A percentile compares a stretch with the other conserved stretches of the same genome.
Evolutionary conservation across 108 stramenopile species (phyloP).

Genomic region (Skeletonema grethae): DNA sequence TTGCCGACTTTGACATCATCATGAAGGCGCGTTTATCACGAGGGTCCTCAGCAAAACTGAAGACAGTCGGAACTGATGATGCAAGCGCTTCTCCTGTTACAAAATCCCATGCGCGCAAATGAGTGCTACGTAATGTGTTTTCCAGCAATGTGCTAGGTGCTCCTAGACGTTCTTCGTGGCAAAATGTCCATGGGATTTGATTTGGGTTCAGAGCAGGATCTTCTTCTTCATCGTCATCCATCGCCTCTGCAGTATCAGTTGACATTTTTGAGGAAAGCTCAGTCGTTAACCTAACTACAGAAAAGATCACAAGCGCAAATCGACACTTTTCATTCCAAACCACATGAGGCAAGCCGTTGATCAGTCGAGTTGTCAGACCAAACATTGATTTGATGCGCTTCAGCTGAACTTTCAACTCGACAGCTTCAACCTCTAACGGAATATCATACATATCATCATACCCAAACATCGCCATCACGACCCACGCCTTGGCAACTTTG

Average conservation of each 20-base stretch:
- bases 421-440: constrained; percentile 67
- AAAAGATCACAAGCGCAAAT: constrained; percentile 76
- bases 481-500: constrained; percentile 70
- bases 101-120: constrained; percentile 80
- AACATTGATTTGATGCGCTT: constrained; percentile 71
- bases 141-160: constrained; percentile 69
- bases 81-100: constrained; percentile 67
- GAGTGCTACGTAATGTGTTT: constrained; percentile 61
- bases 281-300: constrained; percentile 45
- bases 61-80: constrained; percentile 70
- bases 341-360: constrained; percentile 47
- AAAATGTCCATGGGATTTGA: constrained; percentile 74
- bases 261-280: constrained; percentile 5
- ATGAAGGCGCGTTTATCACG: constrained; percentile 72
- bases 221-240: constrained; percentile 14
- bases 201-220: constrained; percentile 20
- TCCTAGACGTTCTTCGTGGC: constrained; percentile 66
- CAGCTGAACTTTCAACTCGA: constrained; percentile 63
- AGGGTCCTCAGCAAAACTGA: constrained; percentile 61
- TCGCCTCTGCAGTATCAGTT: not conserved
- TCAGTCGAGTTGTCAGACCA: constrained; percentile 39
- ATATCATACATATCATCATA: constrained; percentile 79
- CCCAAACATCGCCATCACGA: constrained; percentile 73
- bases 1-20: constrained; percentile 65
- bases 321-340: constrained; percentile 65